Evolutionary conservation across 352 stramenopile species (phyloP), one percentile per base, ranked within the genome.

Genomic region (Pythium angustatum): DNA sequence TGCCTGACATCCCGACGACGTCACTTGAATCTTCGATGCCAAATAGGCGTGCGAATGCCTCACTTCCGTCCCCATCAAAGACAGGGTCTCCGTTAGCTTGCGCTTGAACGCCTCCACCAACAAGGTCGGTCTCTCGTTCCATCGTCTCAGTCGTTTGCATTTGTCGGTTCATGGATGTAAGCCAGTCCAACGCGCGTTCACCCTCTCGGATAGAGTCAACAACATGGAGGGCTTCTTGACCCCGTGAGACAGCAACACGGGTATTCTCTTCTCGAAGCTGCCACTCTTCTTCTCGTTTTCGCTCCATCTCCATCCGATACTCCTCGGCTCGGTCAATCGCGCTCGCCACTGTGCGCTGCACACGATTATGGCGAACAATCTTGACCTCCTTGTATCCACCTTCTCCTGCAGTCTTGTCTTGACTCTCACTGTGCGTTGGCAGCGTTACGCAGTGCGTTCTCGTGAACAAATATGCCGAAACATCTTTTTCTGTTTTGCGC

Each of bases 301-400:
- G 50, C 47, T 85, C 77, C 57, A 88, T 62, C 21, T 81, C 67
- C 9, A 73, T 62, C 0, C 72, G 72, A 43, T 81, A 78, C 15
- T 68, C 74, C 11, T 64, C 70, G 6, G 81, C 80, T 41, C 86
- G 75, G 3, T 82, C 70, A 0, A 75, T 64, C 17, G 76, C 76
- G 31, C 67, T 78, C 24, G 58, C 41, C 9, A 58, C 64, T 8
- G 48, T 82, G 14, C 70, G 61, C 36, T 87, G 71, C 11, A 55
- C 62, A 7, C 33, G 70, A 52, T 89, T 88, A 63, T 90, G 81
- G 12, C 73, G 66, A 61, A 91, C 66, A 14, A 93, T 70, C 33
- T 76, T 87, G 33, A 88, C 76, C 24, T 65, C 64, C 7, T 68
- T 53, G 10, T 24, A 62, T 11, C 40, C 47, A 26, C 33, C 21